Conservation (phyloP, 2,329 filamentous ascomycete species). For the Ophiostoma tasmaniense region DNA sequence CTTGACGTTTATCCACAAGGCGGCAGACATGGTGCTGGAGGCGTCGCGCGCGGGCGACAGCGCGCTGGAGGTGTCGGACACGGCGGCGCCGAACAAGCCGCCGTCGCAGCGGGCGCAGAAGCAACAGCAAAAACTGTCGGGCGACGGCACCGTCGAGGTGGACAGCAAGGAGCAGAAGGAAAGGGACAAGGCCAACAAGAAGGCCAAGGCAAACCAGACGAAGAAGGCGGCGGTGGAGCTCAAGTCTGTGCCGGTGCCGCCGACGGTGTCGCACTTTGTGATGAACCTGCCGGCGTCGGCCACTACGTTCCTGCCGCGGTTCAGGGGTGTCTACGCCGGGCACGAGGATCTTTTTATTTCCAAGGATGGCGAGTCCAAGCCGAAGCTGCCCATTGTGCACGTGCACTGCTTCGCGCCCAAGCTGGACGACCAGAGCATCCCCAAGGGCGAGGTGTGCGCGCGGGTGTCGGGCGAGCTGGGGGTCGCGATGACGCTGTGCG, state of each 20-base stretch:
- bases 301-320: slow-evolving; percentile 68
- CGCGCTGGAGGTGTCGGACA: slow-evolving; percentile 18
- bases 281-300: slow-evolving; percentile 96
- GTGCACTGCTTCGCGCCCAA: slow-evolving; percentile 92
- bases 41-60: slow-evolving; percentile 42
- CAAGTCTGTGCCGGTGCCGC: slow-evolving; percentile 48
- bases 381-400: slow-evolving; percentile 70
- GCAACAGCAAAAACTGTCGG: slow-evolving; percentile 4
- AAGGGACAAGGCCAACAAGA: background rate
- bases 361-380: background rate
- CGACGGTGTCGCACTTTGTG: slow-evolving; percentile 82
- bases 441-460: slow-evolving; percentile 53
- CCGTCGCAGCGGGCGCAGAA: slow-evolving; percentile 5
- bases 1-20: slow-evolving; percentile 64
- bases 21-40: slow-evolving; percentile 52
- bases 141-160: background rate
- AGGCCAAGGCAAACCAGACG: background rate
- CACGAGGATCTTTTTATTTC: slow-evolving; percentile 52
- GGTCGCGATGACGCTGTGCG: slow-evolving; percentile 41
- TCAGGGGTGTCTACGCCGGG: slow-evolving; percentile 72
- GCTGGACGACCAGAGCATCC: slow-evolving; percentile 55
- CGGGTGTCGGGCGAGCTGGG: slow-evolving; percentile 56
- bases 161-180: background rate
- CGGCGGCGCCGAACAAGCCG: slow-evolving; percentile 19
- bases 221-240: background rate